Evolutionary conservation across 495 filamentous ascomycete species (phyloP).

Genomic region (Penicillium daleae): DNA sequence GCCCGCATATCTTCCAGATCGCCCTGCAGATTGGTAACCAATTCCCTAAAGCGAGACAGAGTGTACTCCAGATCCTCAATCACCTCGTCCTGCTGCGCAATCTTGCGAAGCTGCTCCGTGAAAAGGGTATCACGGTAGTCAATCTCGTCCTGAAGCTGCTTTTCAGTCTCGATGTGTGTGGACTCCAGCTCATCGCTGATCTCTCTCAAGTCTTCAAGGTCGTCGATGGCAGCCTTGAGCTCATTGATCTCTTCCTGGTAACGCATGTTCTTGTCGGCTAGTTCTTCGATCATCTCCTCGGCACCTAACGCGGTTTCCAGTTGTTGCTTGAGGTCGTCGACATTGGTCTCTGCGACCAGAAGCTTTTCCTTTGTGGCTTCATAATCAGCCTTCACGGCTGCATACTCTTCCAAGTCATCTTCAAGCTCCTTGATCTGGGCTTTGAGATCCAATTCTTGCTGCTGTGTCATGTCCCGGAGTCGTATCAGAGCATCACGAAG

Average conservation of each 20-base stretch:
- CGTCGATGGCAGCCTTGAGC: conserved; percentile 76
- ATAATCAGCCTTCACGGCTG: conserved; percentile 70
- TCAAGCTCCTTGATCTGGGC: conserved; percentile 78
- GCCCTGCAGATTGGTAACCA: conserved; percentile 82
- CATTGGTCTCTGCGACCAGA: conserved; percentile 68
- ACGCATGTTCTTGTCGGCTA: conserved; percentile 81
- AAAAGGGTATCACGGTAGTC: conserved; percentile 80
- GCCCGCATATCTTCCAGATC: conserved; percentile 91
- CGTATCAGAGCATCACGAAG: conserved; percentile 84
- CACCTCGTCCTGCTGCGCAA: conserved; percentile 66
- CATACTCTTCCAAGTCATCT: conserved; percentile 74
- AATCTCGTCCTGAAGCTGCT: conserved; percentile 91
- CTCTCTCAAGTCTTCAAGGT: conserved; percentile 85
- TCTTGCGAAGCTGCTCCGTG: conserved; percentile 70
- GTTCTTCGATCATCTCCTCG: conserved; percentile 91
- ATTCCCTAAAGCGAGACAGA: conserved; percentile 80
- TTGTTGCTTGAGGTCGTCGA: conserved; percentile 88
- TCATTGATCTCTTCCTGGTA: conserved; percentile 84
- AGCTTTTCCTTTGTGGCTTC: conserved; percentile 71
- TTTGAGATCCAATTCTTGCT: conserved; percentile 79
- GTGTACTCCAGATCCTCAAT: conserved; percentile 91
- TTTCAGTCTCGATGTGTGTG: conserved; percentile 89
- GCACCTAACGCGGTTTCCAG: conserved; percentile 84
- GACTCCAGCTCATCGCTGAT: conserved; percentile 92
- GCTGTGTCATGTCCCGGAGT: conserved; percentile 82